Evolutionary conservation across 116 monocot species (phyloP), one percentile per base, ranked within the genome.

Genomic region (Cymodocea nodosa): DNA sequence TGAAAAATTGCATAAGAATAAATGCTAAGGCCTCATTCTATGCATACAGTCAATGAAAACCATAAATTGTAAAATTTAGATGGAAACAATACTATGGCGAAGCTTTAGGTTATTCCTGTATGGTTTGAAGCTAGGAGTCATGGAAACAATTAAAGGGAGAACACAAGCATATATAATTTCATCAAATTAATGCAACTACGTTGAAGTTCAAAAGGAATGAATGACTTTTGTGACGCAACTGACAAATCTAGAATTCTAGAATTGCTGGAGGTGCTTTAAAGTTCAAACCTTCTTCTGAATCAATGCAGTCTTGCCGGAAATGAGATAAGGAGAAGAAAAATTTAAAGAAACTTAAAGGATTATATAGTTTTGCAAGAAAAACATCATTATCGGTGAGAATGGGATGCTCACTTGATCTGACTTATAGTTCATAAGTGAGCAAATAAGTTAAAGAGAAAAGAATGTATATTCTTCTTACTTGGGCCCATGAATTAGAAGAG

Each of bases 401-500:
- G 35, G 60, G 60, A 49, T 15, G 23, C 24, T 2, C 50, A 64
- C n/a, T n/a, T 61, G 61, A 17, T 16, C n/a, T 61, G n/a, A 17
- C n/a, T 35, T 17, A 24, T 17, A 61, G 17, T 9, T 35, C 50
- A 51, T 44, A 51, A 48, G 17, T 8, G 19, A 44, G 19, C 4
- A n/a, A 60, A 60, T 8, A 52, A 52, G 5, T 17, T 1, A 16
- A 15, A 16, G 35, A 52, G 15, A 20, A 25, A 24, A 1, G 50
- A 64, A 51, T 15, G 64, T 49, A 24, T 49, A 52, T 61, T 63
- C 30, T 63, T 64, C 72, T 72, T 4, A 93, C 93, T 78, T 89
- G 65, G 81, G 81, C 22, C 89, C 93, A 64, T 93, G 81, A 70
- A 79, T 71, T 39, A 93, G 79, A 50, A 93, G 76, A 6, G 93